Evolutionary conservation across 192 early-diverging fungal genomes (phyloP).

Genomic region (Neocallimastix lanati): DNA sequence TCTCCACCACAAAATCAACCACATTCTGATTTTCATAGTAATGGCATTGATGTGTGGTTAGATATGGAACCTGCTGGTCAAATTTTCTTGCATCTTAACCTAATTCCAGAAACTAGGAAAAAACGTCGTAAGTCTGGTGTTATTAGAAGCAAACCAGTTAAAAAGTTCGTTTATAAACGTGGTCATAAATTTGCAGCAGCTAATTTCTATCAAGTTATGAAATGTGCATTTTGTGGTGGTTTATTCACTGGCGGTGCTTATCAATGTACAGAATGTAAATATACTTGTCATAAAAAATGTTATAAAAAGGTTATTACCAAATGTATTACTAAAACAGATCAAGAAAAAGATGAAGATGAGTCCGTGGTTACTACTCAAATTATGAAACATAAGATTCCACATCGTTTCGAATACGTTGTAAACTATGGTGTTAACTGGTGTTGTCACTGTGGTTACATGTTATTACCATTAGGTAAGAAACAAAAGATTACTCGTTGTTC

Average conservation of each 20-base stretch:
- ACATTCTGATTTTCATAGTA: constrained; percentile 12
- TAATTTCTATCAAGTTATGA: constrained; percentile 93
- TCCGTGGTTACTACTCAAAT: background rate
- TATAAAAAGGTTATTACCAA: constrained; percentile 65
- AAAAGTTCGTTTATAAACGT: constrained; percentile 11
- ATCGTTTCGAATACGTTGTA: constrained; percentile 76
- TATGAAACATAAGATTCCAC: constrained; percentile 83
- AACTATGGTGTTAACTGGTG: constrained; percentile 86
- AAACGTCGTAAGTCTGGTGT: background rate
- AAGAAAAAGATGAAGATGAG: constrained; percentile 15
- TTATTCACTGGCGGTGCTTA: constrained; percentile 81
- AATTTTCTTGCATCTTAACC: constrained; percentile 67
- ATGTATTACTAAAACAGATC: constrained; percentile 59
- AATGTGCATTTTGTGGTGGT: constrained; percentile 87
- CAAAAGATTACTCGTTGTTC: constrained; percentile 21
- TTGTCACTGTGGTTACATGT: constrained; percentile 92
- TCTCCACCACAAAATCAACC: constrained; percentile 1
- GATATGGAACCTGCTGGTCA: constrained; percentile 90
- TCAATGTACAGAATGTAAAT: constrained; percentile 87
- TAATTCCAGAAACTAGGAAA: constrained; percentile 26
- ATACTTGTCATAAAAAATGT: constrained; percentile 86
- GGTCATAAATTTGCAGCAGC: constrained; percentile 87
- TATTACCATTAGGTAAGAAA: constrained; percentile 58
- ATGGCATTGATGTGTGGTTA: constrained; percentile 63
- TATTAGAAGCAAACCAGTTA: background rate